Conservation (phyloP, 2,329 filamentous ascomycete genomes). For the Myotisia sp. region DNA sequence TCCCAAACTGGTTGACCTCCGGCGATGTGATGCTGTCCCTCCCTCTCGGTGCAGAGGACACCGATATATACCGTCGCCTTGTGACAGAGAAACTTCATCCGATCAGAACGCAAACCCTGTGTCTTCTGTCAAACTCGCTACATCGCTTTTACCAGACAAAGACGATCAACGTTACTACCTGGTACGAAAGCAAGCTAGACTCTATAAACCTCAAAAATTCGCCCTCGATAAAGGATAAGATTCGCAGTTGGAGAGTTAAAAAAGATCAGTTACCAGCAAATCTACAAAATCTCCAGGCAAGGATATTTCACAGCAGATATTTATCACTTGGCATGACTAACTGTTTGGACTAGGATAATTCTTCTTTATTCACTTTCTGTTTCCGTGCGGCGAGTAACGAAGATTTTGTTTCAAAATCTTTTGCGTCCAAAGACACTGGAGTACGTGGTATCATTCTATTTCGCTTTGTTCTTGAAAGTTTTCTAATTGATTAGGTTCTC, state of each 20-base stretch:
- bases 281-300: conserved; percentile 19
- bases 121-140: conserved; percentile 62
- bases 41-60: conserved; percentile 71
- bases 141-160: conserved; percentile 74
- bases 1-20: conserved; percentile 70
- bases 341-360: conserved; percentile 7
- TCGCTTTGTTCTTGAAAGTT: conserved; percentile 3
- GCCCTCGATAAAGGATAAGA: conserved; percentile 39
- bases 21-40: conserved; percentile 63
- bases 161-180: conserved; percentile 61
- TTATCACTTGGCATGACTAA: background rate
- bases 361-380: conserved; percentile 22
- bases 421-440: conserved; percentile 40
- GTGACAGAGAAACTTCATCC: conserved; percentile 60
- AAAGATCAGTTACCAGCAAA: conserved; percentile 36
- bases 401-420: conserved; percentile 55
- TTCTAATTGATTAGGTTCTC: conserved; percentile 24
- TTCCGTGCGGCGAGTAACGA: conserved; percentile 54
- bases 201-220: conserved; percentile 50
- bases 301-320: background rate
- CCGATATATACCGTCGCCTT: conserved; percentile 66
- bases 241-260: conserved; percentile 60
- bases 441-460: conserved; percentile 15
- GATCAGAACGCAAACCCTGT: conserved; percentile 61
- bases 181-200: conserved; percentile 59